phyloP scores from a whole-genome alignment of 257 asterid genomes.

The Forsythia viridissima region DNA sequence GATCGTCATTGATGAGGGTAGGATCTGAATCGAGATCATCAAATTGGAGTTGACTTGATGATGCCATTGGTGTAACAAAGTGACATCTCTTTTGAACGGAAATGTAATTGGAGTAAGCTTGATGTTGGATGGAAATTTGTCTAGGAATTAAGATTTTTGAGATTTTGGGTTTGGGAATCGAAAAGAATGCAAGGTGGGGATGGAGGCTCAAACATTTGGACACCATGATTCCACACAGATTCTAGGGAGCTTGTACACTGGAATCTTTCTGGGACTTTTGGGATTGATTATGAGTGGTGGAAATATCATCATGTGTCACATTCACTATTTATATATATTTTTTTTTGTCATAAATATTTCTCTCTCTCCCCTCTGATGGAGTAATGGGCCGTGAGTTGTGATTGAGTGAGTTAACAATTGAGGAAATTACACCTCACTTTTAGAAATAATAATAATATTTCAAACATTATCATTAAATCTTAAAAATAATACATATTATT shows the following conservation, averaged over 20 bases:
- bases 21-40: conserved; percentile 48
- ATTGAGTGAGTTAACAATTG: neutral
- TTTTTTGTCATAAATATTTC: neutral
- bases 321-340: neutral
- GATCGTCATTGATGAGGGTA: conserved; percentile 74
- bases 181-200: conserved; percentile 33
- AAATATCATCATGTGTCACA: neutral
- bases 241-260: conserved; percentile 29
- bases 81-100: conserved; percentile 13
- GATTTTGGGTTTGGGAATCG: conserved; percentile 23
- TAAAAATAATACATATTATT: no score
- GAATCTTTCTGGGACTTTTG: conserved; percentile 11
- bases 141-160: conserved; percentile 11
- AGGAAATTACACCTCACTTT: no score
- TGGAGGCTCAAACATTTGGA: conserved; percentile 49
- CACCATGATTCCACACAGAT: conserved; percentile 38
- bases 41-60: conserved; percentile 25
- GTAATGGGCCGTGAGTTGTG: neutral
- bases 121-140: conserved; percentile 7
- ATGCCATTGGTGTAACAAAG: conserved; percentile 36
- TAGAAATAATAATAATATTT: no score
- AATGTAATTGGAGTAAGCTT: neutral
- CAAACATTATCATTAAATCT: no score
- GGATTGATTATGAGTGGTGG: conserved; percentile 40
- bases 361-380: neutral